Conservation (phyloP, 2,329 filamentous ascomycete genomes). For the Blastomyces gilchristii region DNA sequence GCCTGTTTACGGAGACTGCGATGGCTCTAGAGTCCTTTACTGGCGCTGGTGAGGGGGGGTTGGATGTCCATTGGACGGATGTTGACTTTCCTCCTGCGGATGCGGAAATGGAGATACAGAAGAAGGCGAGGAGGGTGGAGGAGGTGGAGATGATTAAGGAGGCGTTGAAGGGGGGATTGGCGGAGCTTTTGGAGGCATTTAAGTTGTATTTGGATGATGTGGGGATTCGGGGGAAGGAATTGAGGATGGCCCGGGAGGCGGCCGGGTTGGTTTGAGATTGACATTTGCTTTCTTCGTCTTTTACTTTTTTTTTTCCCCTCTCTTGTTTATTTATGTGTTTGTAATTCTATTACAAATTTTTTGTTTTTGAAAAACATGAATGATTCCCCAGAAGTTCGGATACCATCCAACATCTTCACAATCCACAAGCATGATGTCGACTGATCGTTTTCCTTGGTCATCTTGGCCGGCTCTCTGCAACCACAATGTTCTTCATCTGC, state of each 20-base stretch:
- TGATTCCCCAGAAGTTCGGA: slow-evolving; percentile 22
- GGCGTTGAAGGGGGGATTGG: slow-evolving; percentile 55
- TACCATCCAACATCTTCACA: slow-evolving; percentile 22
- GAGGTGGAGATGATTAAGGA: slow-evolving; percentile 63
- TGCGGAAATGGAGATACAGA: slow-evolving; percentile 21
- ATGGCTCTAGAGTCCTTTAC: slow-evolving; percentile 60
- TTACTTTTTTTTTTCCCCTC: neutral
- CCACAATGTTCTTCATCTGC: slow-evolving; percentile 23
- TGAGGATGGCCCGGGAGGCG: slow-evolving; percentile 63
- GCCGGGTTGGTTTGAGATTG: slow-evolving; percentile 19
- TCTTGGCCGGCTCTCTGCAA: slow-evolving; percentile 17
- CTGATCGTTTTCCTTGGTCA: slow-evolving; percentile 21
- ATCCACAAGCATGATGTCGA: slow-evolving; percentile 22
- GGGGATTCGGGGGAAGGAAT: slow-evolving; percentile 58
- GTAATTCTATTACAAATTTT: too few relatives aligned
- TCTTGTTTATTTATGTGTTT: too few relatives aligned
- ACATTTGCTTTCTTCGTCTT: neutral
- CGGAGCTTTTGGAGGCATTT: slow-evolving; percentile 59
- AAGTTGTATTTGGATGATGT: slow-evolving; percentile 63
- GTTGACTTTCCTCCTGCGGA: slow-evolving; percentile 40
- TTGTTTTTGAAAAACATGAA: too few relatives aligned
- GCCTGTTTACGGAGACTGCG: slow-evolving; percentile 60
- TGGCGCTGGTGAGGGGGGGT: slow-evolving; percentile 34
- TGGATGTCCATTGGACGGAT: slow-evolving; percentile 69
- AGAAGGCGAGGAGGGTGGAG: slow-evolving; percentile 33